Evolutionary conservation across 495 filamentous ascomycete species (phyloP).

Genomic region (Xylaria telfairii): DNA sequence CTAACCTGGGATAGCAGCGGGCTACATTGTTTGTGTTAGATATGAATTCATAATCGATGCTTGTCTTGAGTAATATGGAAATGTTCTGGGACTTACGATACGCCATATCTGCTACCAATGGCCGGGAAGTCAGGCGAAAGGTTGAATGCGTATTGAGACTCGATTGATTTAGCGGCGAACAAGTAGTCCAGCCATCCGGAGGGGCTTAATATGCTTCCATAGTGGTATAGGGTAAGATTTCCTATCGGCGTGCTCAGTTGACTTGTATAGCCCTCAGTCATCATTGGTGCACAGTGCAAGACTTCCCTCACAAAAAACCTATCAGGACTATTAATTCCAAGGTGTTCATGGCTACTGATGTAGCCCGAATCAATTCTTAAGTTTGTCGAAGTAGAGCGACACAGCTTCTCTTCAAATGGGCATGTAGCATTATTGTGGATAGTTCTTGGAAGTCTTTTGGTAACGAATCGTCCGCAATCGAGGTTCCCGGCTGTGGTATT

Average conservation of each 20-base stretch:
- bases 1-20: too few relatives aligned
- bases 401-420: slow-evolving; percentile 18
- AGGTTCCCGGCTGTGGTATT: not conserved
- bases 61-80: not conserved
- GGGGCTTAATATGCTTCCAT: not conserved
- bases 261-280: not conserved
- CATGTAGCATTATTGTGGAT: not conserved
- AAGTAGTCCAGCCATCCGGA: not conserved
- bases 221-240: not conserved
- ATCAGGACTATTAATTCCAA: not conserved
- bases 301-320: not conserved
- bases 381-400: slow-evolving; percentile 4
- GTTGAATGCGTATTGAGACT: not conserved
- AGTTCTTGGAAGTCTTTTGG: not conserved
- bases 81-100: slow-evolving; percentile 2
- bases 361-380: slow-evolving; percentile 21
- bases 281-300: not conserved
- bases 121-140: not conserved
- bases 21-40: not conserved
- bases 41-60: not conserved
- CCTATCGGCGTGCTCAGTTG: not conserved
- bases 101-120: not conserved
- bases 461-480: slow-evolving; percentile 17
- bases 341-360: slow-evolving; percentile 19
- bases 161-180: not conserved